Conservation (phyloP, 805 yeast species). For the Sugiyamaella qingdaonensis region DNA sequence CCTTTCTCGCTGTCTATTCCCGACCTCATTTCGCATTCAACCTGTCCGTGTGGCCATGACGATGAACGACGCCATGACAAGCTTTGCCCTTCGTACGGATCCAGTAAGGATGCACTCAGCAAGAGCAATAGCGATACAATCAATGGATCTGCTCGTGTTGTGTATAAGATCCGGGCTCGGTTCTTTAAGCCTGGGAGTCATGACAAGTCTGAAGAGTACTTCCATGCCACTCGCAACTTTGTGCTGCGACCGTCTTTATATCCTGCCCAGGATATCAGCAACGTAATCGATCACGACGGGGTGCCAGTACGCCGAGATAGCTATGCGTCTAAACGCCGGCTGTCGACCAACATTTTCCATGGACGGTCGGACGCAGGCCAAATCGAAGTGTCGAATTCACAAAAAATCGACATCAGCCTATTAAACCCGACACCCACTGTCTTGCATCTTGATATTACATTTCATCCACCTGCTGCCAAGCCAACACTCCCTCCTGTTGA, state of each 20-base stretch:
- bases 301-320: background rate
- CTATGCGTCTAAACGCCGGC: background rate
- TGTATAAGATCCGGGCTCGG: conserved; percentile 11
- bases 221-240: conserved; percentile 3
- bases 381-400: background rate
- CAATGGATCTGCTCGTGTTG: conserved; percentile 7
- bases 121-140: background rate
- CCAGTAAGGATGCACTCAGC: background rate
- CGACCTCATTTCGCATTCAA: background rate
- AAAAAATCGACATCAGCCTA: background rate
- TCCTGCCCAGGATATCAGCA: conserved; percentile 1
- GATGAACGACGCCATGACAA: background rate
- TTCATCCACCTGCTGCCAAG: conserved; percentile 1
- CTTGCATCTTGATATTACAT: conserved; percentile 3
- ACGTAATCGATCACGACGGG: conserved; percentile 1
- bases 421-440: conserved; percentile 5
- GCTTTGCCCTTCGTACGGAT: conserved; percentile 14
- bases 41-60: conserved; percentile 11
- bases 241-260: conserved; percentile 6
- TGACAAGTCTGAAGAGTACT: background rate
- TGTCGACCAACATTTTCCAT: conserved; percentile 3
- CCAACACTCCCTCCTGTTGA: conserved; percentile 8
- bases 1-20: conserved; percentile 17
- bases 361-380: conserved; percentile 3
- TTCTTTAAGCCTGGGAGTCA: background rate